Conservation (phyloP, 352 stramenopile species). For the Globisporangium splendens region DNA sequence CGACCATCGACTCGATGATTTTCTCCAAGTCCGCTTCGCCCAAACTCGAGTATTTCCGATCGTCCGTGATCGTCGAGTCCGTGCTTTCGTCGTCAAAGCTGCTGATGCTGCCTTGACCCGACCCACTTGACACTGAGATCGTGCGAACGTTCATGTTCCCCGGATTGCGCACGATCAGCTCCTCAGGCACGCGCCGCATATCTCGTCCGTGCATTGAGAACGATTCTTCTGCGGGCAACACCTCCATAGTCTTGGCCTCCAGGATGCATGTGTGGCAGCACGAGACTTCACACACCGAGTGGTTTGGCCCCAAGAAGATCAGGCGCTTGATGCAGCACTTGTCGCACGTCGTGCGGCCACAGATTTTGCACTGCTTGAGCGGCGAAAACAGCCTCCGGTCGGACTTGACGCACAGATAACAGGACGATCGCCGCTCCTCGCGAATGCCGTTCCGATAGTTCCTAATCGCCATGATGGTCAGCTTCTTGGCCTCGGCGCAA, state of each 20-base stretch:
- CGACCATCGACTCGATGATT: conserved; percentile 20
- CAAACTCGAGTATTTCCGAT: conserved; percentile 8
- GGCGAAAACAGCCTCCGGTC: conserved; percentile 9
- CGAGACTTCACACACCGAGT: conserved; percentile 13
- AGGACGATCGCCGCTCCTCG: conserved; percentile 4
- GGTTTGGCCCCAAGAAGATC: conserved; percentile 24
- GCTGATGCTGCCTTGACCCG: neutral
- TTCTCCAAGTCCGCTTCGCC: conserved; percentile 15
- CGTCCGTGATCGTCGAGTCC: conserved; percentile 1
- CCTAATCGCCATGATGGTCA: conserved; percentile 35
- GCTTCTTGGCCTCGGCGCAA: conserved; percentile 51
- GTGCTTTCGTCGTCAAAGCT: conserved; percentile 4
- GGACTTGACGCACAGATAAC: conserved; percentile 18
- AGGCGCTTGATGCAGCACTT: conserved; percentile 26
- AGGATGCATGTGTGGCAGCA: conserved; percentile 37
- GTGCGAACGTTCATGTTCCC: neutral
- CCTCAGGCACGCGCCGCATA: neutral
- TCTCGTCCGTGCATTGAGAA: conserved; percentile 11
- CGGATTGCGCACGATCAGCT: neutral
- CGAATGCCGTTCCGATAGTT: conserved; percentile 6
- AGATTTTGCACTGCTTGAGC: conserved; percentile 27
- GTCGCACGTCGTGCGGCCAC: conserved; percentile 15
- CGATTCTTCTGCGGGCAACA: conserved; percentile 16
- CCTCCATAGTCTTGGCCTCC: conserved; percentile 20
- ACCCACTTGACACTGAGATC: neutral